Conservation (phyloP, 31 red algal genomes). For the Bonnemaisonia californica region DNA sequence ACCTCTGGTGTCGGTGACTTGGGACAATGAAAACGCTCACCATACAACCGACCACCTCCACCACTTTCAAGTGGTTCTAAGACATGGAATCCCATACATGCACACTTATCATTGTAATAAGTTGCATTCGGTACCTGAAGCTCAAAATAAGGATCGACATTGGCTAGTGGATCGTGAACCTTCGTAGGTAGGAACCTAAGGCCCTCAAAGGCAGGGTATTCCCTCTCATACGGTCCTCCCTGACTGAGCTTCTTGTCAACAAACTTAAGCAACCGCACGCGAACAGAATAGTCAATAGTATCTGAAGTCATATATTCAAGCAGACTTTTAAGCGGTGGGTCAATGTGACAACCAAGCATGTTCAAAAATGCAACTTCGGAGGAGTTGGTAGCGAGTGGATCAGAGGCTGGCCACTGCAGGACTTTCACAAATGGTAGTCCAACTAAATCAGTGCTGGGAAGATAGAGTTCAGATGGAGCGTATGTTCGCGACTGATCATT, state of each 20-base stretch:
- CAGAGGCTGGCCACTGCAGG: conserved; percentile 55
- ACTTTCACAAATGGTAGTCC: conserved; percentile 55
- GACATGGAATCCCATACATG: conserved; percentile 65
- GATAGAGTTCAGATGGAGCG: conserved; percentile 64
- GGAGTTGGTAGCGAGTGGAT: conserved; percentile 17
- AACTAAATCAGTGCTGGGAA: conserved; percentile 40
- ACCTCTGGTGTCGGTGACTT: conserved; percentile 14
- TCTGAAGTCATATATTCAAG: conserved; percentile 39
- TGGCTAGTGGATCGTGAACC: background rate
- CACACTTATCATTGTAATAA: conserved; percentile 21
- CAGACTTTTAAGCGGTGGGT: conserved; percentile 29
- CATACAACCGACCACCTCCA: conserved; percentile 16
- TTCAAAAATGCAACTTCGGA: conserved; percentile 39
- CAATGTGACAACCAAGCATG: conserved; percentile 36
- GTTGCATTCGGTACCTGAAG: conserved; percentile 27
- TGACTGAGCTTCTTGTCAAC: conserved; percentile 25
- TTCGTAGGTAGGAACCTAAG: background rate
- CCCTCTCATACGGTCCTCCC: conserved; percentile 26
- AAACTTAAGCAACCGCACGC: conserved; percentile 30
- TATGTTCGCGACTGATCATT: conserved; percentile 55
- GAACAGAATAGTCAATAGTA: conserved; percentile 1
- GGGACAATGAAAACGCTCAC: conserved; percentile 17
- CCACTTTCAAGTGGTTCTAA: conserved; percentile 26
- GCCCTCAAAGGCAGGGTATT: background rate
- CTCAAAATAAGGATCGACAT: background rate